These are phyloP conservation scores for Ganoderma sp. DNA, from an alignment of 1,284 basidiomycete species.

Conservation along the genomic window DNA sequence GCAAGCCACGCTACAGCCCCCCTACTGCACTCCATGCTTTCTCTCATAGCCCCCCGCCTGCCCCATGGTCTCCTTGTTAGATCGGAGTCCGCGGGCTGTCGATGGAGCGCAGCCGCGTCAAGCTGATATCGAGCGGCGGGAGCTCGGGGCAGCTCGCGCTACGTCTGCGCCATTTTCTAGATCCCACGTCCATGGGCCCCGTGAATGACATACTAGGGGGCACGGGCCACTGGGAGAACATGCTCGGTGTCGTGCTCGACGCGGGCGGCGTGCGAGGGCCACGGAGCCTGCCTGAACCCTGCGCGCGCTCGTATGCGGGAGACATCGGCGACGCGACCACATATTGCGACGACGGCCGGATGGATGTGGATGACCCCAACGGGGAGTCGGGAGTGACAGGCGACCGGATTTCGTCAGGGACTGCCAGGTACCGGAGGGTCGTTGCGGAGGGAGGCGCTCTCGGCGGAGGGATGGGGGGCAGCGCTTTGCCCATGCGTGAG, in stretches of 20 bases:
- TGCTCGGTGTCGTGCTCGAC: slow-evolving; percentile 23
- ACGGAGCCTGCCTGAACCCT: slow-evolving; percentile 26
- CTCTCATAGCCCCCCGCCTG: background rate
- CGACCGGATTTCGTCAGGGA: slow-evolving; percentile 19
- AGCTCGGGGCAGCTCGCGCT: slow-evolving; percentile 31
- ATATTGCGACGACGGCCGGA: slow-evolving; percentile 15
- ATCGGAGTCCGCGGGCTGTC: background rate
- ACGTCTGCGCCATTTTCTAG: slow-evolving; percentile 18
- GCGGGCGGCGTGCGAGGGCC: slow-evolving; percentile 26
- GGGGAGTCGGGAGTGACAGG: background rate
- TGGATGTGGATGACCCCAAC: slow-evolving; percentile 7
- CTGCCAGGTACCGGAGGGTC: slow-evolving; percentile 19
- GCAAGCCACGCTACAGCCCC: background rate
- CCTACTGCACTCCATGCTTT: background rate
- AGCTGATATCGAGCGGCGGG: slow-evolving; percentile 26
- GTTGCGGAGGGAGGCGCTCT: slow-evolving; percentile 10
- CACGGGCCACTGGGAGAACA: slow-evolving; percentile 24
- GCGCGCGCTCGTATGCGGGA: slow-evolving; percentile 19
- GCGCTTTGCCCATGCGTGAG: slow-evolving; percentile 13
- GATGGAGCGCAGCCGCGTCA: slow-evolving; percentile 8
- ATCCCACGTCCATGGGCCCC: background rate
- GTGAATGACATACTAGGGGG: background rate
- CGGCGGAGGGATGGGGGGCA: slow-evolving; percentile 10
- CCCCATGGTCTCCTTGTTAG: background rate
- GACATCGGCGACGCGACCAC: slow-evolving; percentile 18